Evolutionary conservation across 352 stramenopile genomes (phyloP).

Genomic region (Phytophthora ramorum): DNA sequence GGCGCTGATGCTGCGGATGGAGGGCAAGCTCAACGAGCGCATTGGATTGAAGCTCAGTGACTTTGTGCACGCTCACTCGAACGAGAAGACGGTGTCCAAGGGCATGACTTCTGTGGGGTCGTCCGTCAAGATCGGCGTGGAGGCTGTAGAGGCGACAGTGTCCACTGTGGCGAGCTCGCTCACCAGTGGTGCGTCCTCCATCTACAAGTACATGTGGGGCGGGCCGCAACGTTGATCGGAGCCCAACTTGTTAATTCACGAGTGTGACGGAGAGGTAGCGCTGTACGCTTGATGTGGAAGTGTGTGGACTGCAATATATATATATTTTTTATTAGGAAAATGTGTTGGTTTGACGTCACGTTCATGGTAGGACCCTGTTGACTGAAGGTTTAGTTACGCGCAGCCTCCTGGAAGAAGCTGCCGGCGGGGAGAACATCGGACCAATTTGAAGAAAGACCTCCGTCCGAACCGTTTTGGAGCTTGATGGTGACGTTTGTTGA

Average conservation of each 20-base stretch:
- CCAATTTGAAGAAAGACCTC: conserved; percentile 18
- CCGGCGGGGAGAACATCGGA: not conserved
- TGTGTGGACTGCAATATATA: conserved; percentile 20
- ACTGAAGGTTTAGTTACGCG: too few species aligned
- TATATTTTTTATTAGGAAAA: conserved; percentile 20
- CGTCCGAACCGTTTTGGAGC: not conserved
- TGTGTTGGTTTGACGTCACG: not conserved
- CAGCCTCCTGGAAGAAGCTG: not conserved
- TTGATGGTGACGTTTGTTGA: not conserved
- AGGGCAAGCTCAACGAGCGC: conserved; percentile 88
- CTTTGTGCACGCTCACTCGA: conserved; percentile 87
- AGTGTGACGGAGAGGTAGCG: conserved; percentile 7
- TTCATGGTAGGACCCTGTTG: too few species aligned
- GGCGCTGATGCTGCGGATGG: conserved; percentile 84
- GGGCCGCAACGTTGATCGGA: conserved; percentile 29
- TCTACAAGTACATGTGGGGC: conserved; percentile 91
- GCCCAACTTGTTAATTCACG: conserved; percentile 17
- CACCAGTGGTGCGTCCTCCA: conserved; percentile 74
- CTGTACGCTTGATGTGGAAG: conserved; percentile 23
- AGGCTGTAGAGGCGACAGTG: conserved; percentile 74
- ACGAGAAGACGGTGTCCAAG: conserved; percentile 88
- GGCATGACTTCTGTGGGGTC: conserved; percentile 82
- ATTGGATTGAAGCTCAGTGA: conserved; percentile 88
- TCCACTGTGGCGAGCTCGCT: conserved; percentile 83
- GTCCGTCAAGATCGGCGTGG: conserved; percentile 84